phyloP scores from a whole-genome alignment of 306 rosid genomes.

The Amphicarpaea edgeworthii region DNA sequence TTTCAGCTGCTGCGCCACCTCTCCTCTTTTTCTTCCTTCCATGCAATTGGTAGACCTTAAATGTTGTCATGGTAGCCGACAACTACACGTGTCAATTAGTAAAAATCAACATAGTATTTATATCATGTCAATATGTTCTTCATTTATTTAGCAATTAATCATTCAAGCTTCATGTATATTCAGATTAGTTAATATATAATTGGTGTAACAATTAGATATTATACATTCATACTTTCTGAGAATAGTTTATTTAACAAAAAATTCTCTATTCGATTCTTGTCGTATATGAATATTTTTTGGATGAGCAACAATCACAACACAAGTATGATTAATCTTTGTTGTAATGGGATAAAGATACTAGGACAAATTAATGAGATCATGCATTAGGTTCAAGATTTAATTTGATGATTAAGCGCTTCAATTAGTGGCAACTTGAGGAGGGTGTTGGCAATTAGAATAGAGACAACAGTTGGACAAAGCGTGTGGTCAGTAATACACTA shows the following conservation, averaged over 20 bases:
- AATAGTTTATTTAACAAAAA: no score
- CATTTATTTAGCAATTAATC: not conserved
- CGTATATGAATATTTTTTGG: no score
- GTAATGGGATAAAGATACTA: no score
- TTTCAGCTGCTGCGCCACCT: conserved; percentile 49
- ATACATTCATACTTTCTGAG: no score
- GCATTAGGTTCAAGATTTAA: not conserved
- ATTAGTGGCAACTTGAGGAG: conserved; percentile 26
- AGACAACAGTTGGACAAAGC: conserved; percentile 46
- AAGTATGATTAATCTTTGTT: no score
- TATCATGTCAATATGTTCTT: conserved; percentile 3
- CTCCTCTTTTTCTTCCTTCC: conserved; percentile 48
- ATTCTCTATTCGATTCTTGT: no score
- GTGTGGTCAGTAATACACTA: conserved; percentile 30
- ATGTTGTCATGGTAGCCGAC: conserved; percentile 64
- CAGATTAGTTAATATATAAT: not conserved
- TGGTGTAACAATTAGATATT: no score
- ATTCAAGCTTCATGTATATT: not conserved
- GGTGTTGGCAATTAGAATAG: conserved; percentile 16
- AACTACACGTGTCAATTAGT: conserved; percentile 58
- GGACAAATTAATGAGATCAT: not conserved
- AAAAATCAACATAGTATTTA: conserved; percentile 24
- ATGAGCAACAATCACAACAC: no score
- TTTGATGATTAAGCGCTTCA: conserved; percentile 12
- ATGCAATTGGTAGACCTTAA: conserved; percentile 52